Evolutionary conservation across 2,329 filamentous ascomycete species (phyloP).

Genomic region (Biscogniauxia mediterranea): DNA sequence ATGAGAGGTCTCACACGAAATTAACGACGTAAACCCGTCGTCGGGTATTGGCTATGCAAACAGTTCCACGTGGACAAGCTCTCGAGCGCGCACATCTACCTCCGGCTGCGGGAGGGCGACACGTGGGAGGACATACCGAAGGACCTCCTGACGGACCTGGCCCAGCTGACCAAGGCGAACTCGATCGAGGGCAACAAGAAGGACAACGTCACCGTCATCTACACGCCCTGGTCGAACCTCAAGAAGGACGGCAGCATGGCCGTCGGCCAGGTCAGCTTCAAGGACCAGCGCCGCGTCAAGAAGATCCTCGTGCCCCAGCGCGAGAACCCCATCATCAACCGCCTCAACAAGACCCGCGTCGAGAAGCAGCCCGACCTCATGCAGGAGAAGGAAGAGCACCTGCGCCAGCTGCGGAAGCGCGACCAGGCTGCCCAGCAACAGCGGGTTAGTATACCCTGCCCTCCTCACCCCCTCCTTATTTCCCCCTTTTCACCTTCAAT

Average conservation of each 20-base stretch:
- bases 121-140: constrained; percentile 80
- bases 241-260: constrained; percentile 97
- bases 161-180: constrained; percentile 98
- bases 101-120: constrained; percentile 75
- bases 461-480: not conserved
- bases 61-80: constrained; percentile 98
- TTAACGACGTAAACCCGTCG: no score
- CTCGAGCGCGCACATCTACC: constrained; percentile 93
- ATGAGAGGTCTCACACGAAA: not conserved
- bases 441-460: constrained; percentile 48
- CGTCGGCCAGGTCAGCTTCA: constrained; percentile 90
- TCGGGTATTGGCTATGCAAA: not conserved
- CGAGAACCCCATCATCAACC: constrained; percentile 90
- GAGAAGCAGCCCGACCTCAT: constrained; percentile 84
- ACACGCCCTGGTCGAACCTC: constrained; percentile 96
- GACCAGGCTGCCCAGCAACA: constrained; percentile 64
- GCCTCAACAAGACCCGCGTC: constrained; percentile 94
- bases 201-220: constrained; percentile 94
- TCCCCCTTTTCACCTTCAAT: not conserved
- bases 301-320: constrained; percentile 75
- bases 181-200: constrained; percentile 99
- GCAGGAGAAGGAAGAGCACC: constrained; percentile 75
- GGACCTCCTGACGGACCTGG: constrained; percentile 78
- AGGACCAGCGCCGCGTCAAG: constrained; percentile 82
- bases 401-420: constrained; percentile 67